Base-by-base conservation (phyloP, 164 flowering plant species). In the Vitis rotundifolia region DNA sequence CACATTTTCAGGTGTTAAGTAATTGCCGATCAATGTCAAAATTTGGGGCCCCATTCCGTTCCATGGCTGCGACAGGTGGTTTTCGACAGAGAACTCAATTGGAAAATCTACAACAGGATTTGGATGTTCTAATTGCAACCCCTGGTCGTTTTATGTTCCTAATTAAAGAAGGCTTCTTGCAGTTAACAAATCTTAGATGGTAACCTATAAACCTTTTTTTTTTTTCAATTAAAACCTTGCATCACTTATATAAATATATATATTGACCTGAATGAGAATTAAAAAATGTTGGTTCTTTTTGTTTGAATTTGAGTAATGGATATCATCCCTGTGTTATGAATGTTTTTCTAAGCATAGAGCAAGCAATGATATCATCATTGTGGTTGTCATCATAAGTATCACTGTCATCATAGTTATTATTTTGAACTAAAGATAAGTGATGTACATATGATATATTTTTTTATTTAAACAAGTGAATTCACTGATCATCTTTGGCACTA, bases 31-130 rank as follows among this genome's bases (percentile, higher is more conserved):
- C 92, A 55, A 76, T 96, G 61, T 90, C 99, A 55, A 96, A 85
- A 63, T 81, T 29, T 78, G 99, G 99, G 49, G 85, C 91, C 56
- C 98, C 95, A 28, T 89, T 96, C 82, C 90, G 93, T 18, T 96
- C 98, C 60, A 90, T 96, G 97, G 91, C 88, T 71, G 94, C 85
- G 52, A 96, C 99, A 2, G 99, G 99, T 72, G 99, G 99, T 74
- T 91, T 90, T 77, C 78, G 86, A 31, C 97, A 90, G 75, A 89
- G 52, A 84, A 96, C 99, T 63, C 99, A 96, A 59, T 59, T 89
- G 72, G 95, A 96, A 80, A 91, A 72, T 81, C 86, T 93, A 55
- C 73, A 86, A 69, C 85, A 87, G 76, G 94, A 85, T 58, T 71
- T 93, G 72, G 99, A 96, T 85, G 88, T 96, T 72, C 81, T 93